Conservation (phyloP, 225 moss, liverwort and hornwort genomes). For the Bryoerythrophyllum caledonicum region DNA sequence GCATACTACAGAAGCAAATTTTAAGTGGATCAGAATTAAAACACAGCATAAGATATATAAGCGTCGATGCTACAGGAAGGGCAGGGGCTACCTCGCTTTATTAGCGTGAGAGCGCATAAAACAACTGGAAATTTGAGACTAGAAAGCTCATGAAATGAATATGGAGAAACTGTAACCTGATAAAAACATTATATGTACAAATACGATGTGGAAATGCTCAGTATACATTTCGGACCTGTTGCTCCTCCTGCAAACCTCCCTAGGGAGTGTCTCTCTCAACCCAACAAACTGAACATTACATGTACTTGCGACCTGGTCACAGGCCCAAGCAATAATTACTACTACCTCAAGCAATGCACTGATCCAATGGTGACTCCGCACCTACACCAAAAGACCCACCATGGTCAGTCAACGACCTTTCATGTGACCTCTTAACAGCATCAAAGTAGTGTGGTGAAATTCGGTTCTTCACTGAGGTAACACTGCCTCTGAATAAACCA, state of each 20-base stretch:
- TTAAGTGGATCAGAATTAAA: background rate
- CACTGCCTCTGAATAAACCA: slow-evolving; percentile 24
- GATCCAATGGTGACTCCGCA: slow-evolving; percentile 42
- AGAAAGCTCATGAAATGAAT: slow-evolving; percentile 31
- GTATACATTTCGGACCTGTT: slow-evolving; percentile 48
- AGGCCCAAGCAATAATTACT: slow-evolving; percentile 44
- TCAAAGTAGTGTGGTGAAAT: slow-evolving; percentile 32
- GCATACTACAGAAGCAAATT: slow-evolving; percentile 3
- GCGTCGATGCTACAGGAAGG: slow-evolving; percentile 12
- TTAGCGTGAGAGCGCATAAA: slow-evolving; percentile 22
- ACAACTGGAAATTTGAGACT: slow-evolving; percentile 8
- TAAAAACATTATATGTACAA: slow-evolving; percentile 56
- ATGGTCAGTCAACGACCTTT: slow-evolving; percentile 36
- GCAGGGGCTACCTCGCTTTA: slow-evolving; percentile 13
- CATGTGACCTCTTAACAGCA: slow-evolving; percentile 32
- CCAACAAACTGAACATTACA: slow-evolving; percentile 45
- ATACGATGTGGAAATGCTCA: slow-evolving; percentile 40
- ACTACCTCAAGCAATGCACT: slow-evolving; percentile 50
- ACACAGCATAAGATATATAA: background rate
- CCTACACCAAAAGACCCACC: slow-evolving; percentile 42
- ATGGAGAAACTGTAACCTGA: slow-evolving; percentile 46
- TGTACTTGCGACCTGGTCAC: slow-evolving; percentile 37
- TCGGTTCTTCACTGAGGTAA: slow-evolving; percentile 32
- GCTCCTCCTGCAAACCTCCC: slow-evolving; percentile 41
- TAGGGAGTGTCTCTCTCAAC: slow-evolving; percentile 43